Evolutionary conservation across 2,329 filamentous ascomycete species (phyloP), one percentile per base, ranked within the genome.

Genomic region (Tolypocladium endophyticum): DNA sequence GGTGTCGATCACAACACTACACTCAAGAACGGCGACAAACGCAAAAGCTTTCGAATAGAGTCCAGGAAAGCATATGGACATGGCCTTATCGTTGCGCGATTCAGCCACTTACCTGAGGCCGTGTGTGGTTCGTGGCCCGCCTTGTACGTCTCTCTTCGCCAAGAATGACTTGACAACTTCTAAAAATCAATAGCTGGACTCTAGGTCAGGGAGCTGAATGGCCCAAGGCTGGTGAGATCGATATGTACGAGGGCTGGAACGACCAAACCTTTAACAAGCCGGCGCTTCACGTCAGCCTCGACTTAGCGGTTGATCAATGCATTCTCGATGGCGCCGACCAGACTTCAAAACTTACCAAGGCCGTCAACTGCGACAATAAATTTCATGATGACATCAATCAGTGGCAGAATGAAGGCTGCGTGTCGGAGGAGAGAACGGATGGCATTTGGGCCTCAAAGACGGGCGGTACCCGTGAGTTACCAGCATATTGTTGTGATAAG

Each of bases 81-180:
- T 56, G 88, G 86, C 7, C 80, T 91, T 35, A 79, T 91, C 64
- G 82, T 91, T 45, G 76, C 87, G 30, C 52, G 53, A 18, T 61
- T 59, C 38, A 58, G 16, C n/a, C 59, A 61, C 65, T 84, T 90
- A 74, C 87, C 88, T n/a, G 77, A 74, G 55, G 77, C 80, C 4
- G 74, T 77, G 53, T 90, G 87, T 64, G 87, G 88, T 47, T 79
- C 81, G 8, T 90, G 87, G 87, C 87, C 87, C 7, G 86, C 87
- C 74, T 77, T 85, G 77, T 82, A 73, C 70, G 73, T 66, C 20
- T 8, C 23, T 20, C 9, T 45, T 14, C 6, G 11, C 18, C 16
- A 20, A 18, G 2, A 6, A 16, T 23, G 23, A 4, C 1, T 33
- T 4, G 16, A 9, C 43, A 16, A 16, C 3, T 11, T 18, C 28